These are phyloP conservation scores for Escallonia herrerae DNA, from an alignment of 129 eudicot genomes.

Conservation along the genomic window DNA sequence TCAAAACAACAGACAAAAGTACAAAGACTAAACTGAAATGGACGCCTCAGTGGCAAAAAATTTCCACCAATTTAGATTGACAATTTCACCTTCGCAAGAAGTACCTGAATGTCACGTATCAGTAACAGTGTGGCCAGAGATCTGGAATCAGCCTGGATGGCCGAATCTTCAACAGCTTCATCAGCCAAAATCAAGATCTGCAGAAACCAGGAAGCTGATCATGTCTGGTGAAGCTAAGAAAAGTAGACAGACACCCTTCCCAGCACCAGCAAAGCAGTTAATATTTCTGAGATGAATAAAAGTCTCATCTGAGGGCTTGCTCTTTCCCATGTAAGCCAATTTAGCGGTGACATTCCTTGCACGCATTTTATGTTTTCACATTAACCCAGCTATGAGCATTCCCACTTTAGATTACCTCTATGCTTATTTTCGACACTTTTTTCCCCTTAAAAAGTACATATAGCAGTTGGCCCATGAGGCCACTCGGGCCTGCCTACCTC, in stretches of 20 bases:
- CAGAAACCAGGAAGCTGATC: slow-evolving; percentile 19
- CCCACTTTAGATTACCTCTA: no score
- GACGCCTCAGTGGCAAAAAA: neutral
- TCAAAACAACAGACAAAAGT: neutral
- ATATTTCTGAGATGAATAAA: neutral
- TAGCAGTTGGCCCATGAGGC: no score
- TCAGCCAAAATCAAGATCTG: slow-evolving; percentile 89
- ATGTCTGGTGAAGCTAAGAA: neutral
- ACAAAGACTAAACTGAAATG: neutral
- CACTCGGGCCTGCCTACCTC: no score
- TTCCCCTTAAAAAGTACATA: no score
- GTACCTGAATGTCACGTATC: slow-evolving; percentile 91
- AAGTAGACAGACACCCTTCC: slow-evolving; percentile 3
- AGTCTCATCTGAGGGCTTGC: no score
- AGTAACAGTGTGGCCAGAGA: slow-evolving; percentile 81
- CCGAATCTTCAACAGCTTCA: slow-evolving; percentile 95
- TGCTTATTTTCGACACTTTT: no score
- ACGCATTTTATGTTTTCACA: no score
- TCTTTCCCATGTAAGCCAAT: no score
- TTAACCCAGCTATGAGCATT: no score
- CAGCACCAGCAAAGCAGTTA: neutral
- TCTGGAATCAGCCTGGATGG: slow-evolving; percentile 86
- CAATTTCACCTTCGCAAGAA: neutral
- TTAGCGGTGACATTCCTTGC: no score
- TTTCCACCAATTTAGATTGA: neutral